Evolutionary conservation across 176 grass and related monocot species (phyloP).

Genomic region (Phragmites australis): DNA sequence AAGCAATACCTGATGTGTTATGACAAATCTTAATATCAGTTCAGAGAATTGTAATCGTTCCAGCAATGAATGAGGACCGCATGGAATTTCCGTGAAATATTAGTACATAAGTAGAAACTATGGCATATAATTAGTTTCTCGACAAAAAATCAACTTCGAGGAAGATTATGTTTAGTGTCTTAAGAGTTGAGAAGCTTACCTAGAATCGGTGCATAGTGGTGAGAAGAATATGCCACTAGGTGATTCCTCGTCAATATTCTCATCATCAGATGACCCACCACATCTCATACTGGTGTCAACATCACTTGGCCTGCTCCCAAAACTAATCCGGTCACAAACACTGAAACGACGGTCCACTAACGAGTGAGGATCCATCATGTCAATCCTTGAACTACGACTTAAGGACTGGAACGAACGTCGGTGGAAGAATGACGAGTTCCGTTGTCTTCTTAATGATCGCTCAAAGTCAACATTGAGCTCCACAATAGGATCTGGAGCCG

Average conservation of each 20-base stretch:
- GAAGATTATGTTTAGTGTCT: background rate
- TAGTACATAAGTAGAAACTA: background rate
- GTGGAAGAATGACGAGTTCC: constrained; percentile 69
- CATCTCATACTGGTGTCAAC: constrained; percentile 77
- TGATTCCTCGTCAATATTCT: constrained; percentile 85
- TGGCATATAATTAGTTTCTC: background rate
- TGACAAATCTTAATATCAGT: constrained; percentile 31
- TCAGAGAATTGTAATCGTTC: background rate
- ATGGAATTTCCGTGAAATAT: constrained; percentile 6
- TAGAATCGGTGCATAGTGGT: constrained; percentile 53
- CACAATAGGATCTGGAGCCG: constrained; percentile 65
- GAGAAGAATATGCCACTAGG: constrained; percentile 64
- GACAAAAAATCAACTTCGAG: background rate
- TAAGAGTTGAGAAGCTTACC: constrained; percentile 42
- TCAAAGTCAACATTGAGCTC: constrained; percentile 93
- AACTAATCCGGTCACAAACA: constrained; percentile 86
- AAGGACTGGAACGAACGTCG: constrained; percentile 76
- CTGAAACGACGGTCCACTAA: constrained; percentile 78
- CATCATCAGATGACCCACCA: constrained; percentile 85
- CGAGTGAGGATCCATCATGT: constrained; percentile 65
- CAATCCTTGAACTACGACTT: constrained; percentile 65
- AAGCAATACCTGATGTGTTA: constrained; percentile 71
- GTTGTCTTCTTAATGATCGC: constrained; percentile 56
- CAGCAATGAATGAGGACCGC: background rate
- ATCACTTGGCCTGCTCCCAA: constrained; percentile 74